A percentile compares a stretch with the other conserved stretches of the same genome.
Conservation (phyloP, 306 rosid genomes). For the Phaseolus lunatus region DNA sequence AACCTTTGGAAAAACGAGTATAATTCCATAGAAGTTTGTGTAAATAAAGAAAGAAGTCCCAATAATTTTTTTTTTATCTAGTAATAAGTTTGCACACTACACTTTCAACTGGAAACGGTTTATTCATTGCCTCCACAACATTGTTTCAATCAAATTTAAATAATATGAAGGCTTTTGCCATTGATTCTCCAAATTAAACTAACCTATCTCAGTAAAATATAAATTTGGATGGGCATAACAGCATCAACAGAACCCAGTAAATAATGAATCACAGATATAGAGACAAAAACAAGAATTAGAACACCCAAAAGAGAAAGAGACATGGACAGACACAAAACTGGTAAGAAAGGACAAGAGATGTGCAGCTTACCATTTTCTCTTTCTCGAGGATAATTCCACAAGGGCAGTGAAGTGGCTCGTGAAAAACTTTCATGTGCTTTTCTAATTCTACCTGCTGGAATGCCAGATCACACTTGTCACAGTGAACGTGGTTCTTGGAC, state of each 20-base stretch:
- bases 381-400: slow-evolving; percentile 90
- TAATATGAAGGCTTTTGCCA: too few relatives aligned
- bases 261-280: slow-evolving; percentile 7
- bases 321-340: too few relatives aligned
- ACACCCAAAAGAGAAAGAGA: not conserved
- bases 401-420: slow-evolving; percentile 84
- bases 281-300: slow-evolving; percentile 1
- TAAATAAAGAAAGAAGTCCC: not conserved
- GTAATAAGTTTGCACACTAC: not conserved
- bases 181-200: not conserved
- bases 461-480: slow-evolving; percentile 85
- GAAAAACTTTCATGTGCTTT: slow-evolving; percentile 91
- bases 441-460: slow-evolving; percentile 86
- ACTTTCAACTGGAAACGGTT: slow-evolving; percentile 5
- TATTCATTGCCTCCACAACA: slow-evolving; percentile 21
- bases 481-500: slow-evolving; percentile 85
- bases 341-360: not conserved
- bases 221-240: slow-evolving; percentile 2
- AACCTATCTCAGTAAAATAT: not conserved
- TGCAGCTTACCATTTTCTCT: slow-evolving; percentile 80
- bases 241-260: not conserved
- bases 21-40: not conserved
- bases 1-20: not conserved
- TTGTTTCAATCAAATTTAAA: slow-evolving; percentile 26
- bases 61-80: not conserved